Evolutionary conservation across 1,139 yeast genomes (phyloP), one percentile per base, ranked within the genome.

Genomic region (Blastobotrys persicus): DNA sequence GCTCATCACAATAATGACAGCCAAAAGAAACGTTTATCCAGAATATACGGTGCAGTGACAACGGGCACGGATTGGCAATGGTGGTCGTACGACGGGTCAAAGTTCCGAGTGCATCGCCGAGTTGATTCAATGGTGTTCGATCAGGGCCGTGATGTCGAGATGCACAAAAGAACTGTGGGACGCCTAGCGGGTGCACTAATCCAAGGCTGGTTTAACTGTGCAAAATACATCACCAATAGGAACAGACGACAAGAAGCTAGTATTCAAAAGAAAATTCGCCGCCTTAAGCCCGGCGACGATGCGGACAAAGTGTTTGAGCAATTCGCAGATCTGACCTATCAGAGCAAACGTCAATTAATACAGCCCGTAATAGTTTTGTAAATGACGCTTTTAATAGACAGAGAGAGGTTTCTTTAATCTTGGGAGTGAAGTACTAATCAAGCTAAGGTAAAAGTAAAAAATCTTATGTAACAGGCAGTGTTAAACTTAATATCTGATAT

Each of bases 41-140:
- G 19, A n/a, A 38, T 45, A 4, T 39, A 45, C 26, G 43, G 47
- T 3, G 20, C 19, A 4, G 16, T 38, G 13, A 45, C 37, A 6
- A 18, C 39, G 14, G 44, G 47, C 4, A 12, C 28, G 18, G 6
- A 19, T 16, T 19, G 44, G 23, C 47, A 45, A 31, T 28, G 39
- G 13, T 45, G 44, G 44, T 37, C 31, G 4, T 40, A 17, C 32
- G 32, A 43, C 13, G 46, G 46, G 4, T 12, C 37, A 13, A 43
- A 17, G 41, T 45, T 38, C 17, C 13, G 28, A 33, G 44, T 35
- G 5, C 32, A 40, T 9, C 28, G 9, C n/a, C 35, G n/a, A 5
- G n/a, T 32, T 12, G 16, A 32, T 12, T 32, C 35, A 32, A 32
- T 32, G 28, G 9, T 9, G 9, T 23, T 23, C 9, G 28, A 23